Evolutionary conservation across 176 grass and related monocot species (phyloP), one percentile per base, ranked within the genome.

Genomic region (Musa itinerans): DNA sequence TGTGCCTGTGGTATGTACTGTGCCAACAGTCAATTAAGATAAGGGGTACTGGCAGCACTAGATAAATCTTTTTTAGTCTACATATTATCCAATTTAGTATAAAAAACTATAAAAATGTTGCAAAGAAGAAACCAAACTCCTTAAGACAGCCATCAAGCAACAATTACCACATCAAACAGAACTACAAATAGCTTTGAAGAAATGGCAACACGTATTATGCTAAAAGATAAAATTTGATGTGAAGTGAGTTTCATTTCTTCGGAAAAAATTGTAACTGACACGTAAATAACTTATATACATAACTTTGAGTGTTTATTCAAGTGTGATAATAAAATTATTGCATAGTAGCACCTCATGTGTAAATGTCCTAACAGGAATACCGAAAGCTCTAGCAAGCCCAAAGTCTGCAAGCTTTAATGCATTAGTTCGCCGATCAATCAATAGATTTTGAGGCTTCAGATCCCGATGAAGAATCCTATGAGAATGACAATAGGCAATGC

Each of bases 371-470:
- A 93, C 83, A 62, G 94, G 94, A 77, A 97, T 85, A 53, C 86
- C 86, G 11, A 97, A 97, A 48, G 90, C 87, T 80, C 94, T 90
- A 12, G 94, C 85, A 75, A 97, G 72, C n/a, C 94, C 94, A 79
- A 97, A 97, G 88, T 97, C 94, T 0, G 94, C 94, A 17, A 97
- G 94, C 90, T 97, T 97, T 53, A 97, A 8, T 0, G 86, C 50
- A 76, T 93, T 97, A 74, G 81, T 97, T 1, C 80, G 68, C 11
- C 76, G 90, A 64, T 97, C 94, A n/a, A 93, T 81, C 26, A 97
- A 88, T 68, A 97, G 85, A 85, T 97, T 97, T 83, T 97, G 94
- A 19, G 94, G 94, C 81, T 97, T 97, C 22, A 97, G 73, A 57
- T 97, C 94, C 50, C 94, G 74, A 82, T 97, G 94, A 69, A 97